phyloP scores from a whole-genome alignment of 2,329 filamentous ascomycete genomes.

The Alternaria burnsii region DNA sequence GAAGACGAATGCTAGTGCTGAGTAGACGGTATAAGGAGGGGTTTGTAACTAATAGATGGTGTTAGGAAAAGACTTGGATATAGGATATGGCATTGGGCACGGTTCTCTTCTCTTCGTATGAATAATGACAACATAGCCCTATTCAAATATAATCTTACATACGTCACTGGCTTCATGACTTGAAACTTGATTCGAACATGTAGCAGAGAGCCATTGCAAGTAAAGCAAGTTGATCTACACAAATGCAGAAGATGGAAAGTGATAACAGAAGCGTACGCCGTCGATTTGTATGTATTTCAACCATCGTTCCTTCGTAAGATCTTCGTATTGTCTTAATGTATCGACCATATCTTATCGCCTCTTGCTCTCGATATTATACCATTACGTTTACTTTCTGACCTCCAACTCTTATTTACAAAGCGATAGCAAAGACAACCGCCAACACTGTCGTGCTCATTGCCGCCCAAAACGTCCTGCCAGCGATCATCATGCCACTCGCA shows the following conservation, averaged over 20 bases:
- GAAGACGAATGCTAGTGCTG: constrained; percentile 63
- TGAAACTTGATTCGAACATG: not conserved
- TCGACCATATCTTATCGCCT: not conserved
- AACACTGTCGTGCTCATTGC: constrained; percentile 20
- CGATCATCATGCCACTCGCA: constrained; percentile 15
- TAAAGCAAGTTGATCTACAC: not conserved
- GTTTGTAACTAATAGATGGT: not conserved
- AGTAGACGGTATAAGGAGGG: constrained; percentile 9
- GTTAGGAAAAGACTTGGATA: not conserved
- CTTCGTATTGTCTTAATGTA: not conserved
- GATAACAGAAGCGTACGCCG: not conserved
- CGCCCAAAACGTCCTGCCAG: constrained; percentile 12
- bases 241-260: not conserved
- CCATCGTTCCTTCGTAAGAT: not conserved
- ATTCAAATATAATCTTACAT: not conserved
- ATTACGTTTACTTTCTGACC: not conserved
- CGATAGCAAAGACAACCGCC: constrained; percentile 31
- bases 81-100: not conserved
- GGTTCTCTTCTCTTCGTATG: not conserved
- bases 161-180: not conserved
- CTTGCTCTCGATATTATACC: not conserved
- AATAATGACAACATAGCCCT: not conserved
- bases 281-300: not conserved
- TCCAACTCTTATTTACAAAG: constrained; percentile 20
- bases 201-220: not conserved